Evolutionary conservation across 1,284 basidiomycete genomes (phyloP).

Genomic region (Polyporus tsugae): DNA sequence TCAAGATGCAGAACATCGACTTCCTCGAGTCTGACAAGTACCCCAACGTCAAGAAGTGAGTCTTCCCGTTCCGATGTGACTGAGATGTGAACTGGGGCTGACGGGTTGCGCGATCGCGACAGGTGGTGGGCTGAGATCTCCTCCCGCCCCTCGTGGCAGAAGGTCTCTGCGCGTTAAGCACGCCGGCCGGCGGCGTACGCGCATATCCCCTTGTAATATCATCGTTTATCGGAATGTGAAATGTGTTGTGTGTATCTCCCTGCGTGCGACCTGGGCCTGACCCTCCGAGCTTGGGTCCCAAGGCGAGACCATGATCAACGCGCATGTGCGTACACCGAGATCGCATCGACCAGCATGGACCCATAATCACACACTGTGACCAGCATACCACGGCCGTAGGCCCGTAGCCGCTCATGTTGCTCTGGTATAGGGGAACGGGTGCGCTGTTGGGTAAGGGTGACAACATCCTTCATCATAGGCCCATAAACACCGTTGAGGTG

Average conservation of each 20-base stretch:
- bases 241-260: not conserved
- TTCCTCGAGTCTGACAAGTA: conserved; percentile 34
- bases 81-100: not conserved
- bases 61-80: not conserved
- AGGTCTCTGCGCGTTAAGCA: conserved; percentile 3
- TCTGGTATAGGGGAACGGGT: too few species aligned
- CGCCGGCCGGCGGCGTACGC: not conserved
- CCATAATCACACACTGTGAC: too few species aligned
- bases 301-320: too few species aligned
- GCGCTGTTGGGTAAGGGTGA: too few species aligned
- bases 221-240: not conserved
- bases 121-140: conserved; percentile 4
- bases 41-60: conserved; percentile 44
- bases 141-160: not conserved
- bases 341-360: too few species aligned
- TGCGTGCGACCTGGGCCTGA: not conserved
- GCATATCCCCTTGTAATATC: conserved; percentile 1
- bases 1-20: conserved; percentile 34
- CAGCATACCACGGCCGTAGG: too few species aligned
- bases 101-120: not conserved
- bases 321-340: not conserved
- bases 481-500: too few species aligned
- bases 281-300: not conserved
- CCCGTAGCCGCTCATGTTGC: too few species aligned
- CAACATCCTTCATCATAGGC: too few species aligned